Base-by-base conservation (phyloP, 345 rosid genomes). In the Gossypium bickii region DNA sequence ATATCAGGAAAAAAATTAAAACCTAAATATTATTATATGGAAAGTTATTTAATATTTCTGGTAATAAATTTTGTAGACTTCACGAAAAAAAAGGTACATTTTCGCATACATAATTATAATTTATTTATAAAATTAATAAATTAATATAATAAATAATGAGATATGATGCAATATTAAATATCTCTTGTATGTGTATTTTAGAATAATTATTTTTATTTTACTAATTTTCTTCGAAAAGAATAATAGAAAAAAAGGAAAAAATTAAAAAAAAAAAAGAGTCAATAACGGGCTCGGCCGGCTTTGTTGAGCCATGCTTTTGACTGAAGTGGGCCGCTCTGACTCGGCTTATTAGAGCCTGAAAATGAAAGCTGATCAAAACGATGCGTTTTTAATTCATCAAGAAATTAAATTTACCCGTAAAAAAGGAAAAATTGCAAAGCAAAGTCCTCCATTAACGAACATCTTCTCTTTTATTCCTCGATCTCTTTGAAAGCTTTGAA, bases 401-500 rank as follows among this genome's bases (percentile, higher is more conserved):
- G 27, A 68, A 22, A 49, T 25, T 10, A 22, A 49, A 58, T 56
- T 45, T 57, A 17, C 52, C 45, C 15, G 13, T 5, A 56, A 71
- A 7, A 51, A 2, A 41, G 17, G 22, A 20, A 20, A 12, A n/a
- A 27, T 7, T 29, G 12, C 48, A 11, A 11, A 22, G 53, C 61
- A 62, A 76, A 61, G 10, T 10, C 62, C 79, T 77, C 65, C 55
- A 70, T 70, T 62, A 62, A 52, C 75, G 63, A 27, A 70, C 60
- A 3, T 47, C 2, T 43, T 44, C 4, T 20, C 16, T 47, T 13
- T 20, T 68, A 8, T 16, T 27, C 49, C 20, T 60, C 71, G 43
- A 63, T 77, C 76, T 77, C 80, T 53, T 41, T 75, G 29, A 59
- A 22, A 43, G 72, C 72, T 66, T 27, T 67, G 22, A 16, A 61